A percentile compares a stretch with the other conserved stretches of the same genome.
Conservation (phyloP, 176 grass and related monocot species). For the Chloris gayana region DNA sequence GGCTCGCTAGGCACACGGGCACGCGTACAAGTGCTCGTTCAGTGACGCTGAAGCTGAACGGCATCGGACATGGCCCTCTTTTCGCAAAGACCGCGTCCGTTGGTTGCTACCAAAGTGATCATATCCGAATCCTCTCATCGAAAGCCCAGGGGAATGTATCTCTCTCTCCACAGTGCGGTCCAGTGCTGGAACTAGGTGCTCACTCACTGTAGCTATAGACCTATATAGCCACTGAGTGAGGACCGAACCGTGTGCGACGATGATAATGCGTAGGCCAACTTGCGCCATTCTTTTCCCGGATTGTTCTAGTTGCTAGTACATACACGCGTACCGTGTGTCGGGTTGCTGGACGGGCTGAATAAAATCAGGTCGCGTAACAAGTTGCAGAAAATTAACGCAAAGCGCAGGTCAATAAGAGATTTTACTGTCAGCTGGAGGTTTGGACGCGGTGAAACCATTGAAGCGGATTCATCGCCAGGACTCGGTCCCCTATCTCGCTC, state of each 20-base stretch:
- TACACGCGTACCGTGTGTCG: background rate
- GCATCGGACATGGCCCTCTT: background rate
- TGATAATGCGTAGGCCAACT: background rate
- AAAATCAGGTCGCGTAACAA: background rate
- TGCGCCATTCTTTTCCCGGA: background rate
- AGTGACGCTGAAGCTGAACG: background rate
- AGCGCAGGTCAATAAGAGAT: too few species aligned
- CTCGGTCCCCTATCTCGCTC: rapidly evolving
- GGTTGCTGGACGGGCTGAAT: background rate
- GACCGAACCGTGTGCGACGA: background rate
- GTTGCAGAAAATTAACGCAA: background rate
- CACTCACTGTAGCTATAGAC: background rate
- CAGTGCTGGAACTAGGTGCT: background rate
- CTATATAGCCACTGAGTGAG: background rate
- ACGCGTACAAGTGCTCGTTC: background rate
- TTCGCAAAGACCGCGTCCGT: background rate
- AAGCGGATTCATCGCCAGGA: background rate
- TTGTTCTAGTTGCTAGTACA: background rate
- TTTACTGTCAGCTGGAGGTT: background rate
- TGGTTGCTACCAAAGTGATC: background rate
- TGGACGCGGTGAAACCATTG: background rate
- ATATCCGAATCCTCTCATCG: background rate
- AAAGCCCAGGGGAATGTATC: background rate
- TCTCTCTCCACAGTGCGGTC: background rate
- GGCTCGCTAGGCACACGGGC: too few species aligned